Base-by-base conservation (phyloP, 805 yeast species). In the Metschnikowia lachancei region DNA sequence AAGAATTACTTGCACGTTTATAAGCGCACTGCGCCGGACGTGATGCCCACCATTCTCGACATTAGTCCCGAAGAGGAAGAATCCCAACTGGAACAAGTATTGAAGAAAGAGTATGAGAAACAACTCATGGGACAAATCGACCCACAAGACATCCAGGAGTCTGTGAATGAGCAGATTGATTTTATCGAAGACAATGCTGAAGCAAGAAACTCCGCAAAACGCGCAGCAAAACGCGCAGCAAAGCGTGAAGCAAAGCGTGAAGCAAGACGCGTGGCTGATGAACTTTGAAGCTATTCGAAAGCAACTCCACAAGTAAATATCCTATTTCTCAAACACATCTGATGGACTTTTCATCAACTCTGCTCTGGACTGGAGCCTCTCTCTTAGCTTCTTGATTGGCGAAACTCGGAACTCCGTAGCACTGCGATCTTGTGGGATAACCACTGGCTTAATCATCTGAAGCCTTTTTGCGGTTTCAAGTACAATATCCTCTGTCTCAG, bases 381-480 rank as follows among this genome's bases (percentile, higher is more conserved):
- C 66, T 36, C 60, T 62, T 20, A 70, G 47, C 37, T 57, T 61
- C 34, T 57, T 49, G 13, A 62, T 57, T 0, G 74, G 70, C 0
- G 74, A 66, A 40, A 65, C 60, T 47, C 52, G 54, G 9, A 70
- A 63, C 32, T 60, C 60, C 20, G 50, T 39, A 26, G 53, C 31
- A 11, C 55, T 62, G 11, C 61, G 64, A 12, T 63, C 66, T 9
- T 57, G 56, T 1, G 75, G 75, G 6, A 70, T 55, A 41, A 59
- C 56, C 6, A 71, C 65, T 2, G 75, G 76, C 12, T 65, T 64
- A 30, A 70, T 69, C 42, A 58, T 53, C 39, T 67, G 56, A 33
- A 67, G 50, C 19, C 51, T 52, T 49, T 69, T 71, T 2, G 74
- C 75, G 3, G 65, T 66, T 33, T 64, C 73, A 10, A 64, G 55